Base-by-base conservation (phyloP, 1,139 yeast species). In the Lodderomyces metapsilosis region DNA sequence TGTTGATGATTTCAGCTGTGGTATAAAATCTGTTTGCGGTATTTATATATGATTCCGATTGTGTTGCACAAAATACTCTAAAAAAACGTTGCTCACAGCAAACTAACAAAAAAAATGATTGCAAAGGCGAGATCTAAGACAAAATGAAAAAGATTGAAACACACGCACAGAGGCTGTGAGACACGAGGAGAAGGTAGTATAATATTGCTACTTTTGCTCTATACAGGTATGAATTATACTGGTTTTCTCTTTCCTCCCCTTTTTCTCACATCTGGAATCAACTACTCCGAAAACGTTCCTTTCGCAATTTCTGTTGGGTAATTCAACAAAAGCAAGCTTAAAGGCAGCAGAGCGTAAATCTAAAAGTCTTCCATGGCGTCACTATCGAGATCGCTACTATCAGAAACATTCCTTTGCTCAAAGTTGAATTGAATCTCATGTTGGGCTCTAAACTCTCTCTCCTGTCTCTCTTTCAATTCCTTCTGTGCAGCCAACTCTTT, bases 401-500 rank as follows among this genome's bases (percentile, higher is more conserved):
- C 31, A n/a, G 33, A 31, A 24, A 31, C 34, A 31, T 33, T 32
- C 22, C 20, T 41, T 21, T 50, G 52, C 28, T 59, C 54, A 48
- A 66, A 65, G 37, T 59, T 56, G 47, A 68, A 66, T 4, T 66
- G 66, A 47, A 61, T 57, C 30, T 57, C 59, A 17, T 56, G 52
- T 39, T 48, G 46, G 41, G 52, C 52, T 25, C 50, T 45, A 35
- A 44, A 43, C 42, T 53, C 54, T 27, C 49, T 44, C 38, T 44
- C 45, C 37, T 54, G 59, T 17, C 44, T 44, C 21, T 62, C 61
- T 41, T 52, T 50, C 21, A 46, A 43, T 2, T 56, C 59, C 39
- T 53, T 56, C 30, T 59, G 64, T 32, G 51, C 49, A 27, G 54
- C 59, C 4, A 64, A 47, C 36, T 51, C 53, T 33, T 49, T 48